phyloP scores from a whole-genome alignment of 164 flowering plant species.

The Houttuynia cordata region DNA sequence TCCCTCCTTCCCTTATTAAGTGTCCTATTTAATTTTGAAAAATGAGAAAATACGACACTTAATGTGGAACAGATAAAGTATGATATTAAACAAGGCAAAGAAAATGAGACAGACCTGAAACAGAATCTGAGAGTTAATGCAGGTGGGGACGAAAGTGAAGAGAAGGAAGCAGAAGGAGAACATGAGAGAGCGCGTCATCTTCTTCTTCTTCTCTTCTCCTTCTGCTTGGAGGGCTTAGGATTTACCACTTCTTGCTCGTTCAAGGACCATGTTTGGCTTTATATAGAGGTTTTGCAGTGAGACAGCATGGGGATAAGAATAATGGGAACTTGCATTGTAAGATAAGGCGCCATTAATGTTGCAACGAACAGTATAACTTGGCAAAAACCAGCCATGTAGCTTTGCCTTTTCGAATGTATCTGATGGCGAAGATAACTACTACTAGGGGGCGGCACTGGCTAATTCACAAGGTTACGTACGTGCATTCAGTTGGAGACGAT shows the following conservation, averaged over 20 bases:
- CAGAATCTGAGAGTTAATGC: slow-evolving; percentile 5
- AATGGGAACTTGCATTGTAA: background rate
- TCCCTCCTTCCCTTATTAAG: no score
- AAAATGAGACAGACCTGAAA: slow-evolving; percentile 3
- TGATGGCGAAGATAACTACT: no score
- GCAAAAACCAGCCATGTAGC: background rate
- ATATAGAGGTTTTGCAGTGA: no score
- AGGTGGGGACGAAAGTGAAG: background rate
- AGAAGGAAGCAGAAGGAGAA: background rate
- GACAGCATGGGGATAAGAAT: no score
- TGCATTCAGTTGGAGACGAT: no score
- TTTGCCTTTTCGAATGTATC: background rate
- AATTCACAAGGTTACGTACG: no score
- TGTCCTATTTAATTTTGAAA: no score
- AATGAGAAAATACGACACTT: no score
- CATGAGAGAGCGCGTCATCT: background rate
- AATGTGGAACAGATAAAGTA: no score
- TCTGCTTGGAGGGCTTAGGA: background rate
- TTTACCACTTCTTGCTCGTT: background rate
- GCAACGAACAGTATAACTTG: background rate
- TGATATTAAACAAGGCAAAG: no score
- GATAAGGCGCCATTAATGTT: background rate
- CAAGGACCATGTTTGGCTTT: background rate
- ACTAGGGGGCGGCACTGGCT: no score
- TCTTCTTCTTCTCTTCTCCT: background rate